Base-by-base conservation (phyloP, 2,329 filamentous ascomycete genomes). In the Cercospora beticola region DNA sequence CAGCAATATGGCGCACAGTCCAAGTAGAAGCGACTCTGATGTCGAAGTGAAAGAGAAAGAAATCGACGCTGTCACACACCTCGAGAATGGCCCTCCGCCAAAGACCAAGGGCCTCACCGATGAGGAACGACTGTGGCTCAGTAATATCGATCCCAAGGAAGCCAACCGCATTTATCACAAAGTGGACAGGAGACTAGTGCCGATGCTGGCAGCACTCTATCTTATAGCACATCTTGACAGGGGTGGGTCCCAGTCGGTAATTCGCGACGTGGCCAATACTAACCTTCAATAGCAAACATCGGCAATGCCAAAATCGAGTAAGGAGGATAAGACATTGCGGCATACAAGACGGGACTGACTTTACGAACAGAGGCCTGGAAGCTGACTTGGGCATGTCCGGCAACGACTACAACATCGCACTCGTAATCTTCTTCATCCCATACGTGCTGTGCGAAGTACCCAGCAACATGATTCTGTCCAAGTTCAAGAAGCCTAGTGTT, bases 381-480 rank as follows among this genome's bases (percentile, higher is more conserved):
- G 74, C 75, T 16, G 83, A 85, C 30, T 77, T 86, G 8, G 70
- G 80, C 7, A 79, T 86, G 4, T 78, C 77, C 4, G 78, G 78
- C 58, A 79, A 83, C 69, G 77, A 83, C 67, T 85, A 84, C 74
- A 86, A 86, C 68, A 81, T 77, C 5, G 84, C 84, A 0, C 76
- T 86, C 4, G 82, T 85, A 70, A 83, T 86, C 70, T 86, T 86
- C 78, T 86, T 85, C 76, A 81, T 85, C 4, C 74, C 76, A 0
- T 84, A 86, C 65, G 78, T 84, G 40, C 59, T 71, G 7, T 71
- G 70, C 68, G 81, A 83, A 71, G 69, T 74, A 1, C 73, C 74
- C 1, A 65, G 61, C 16, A 74, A 75, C 33, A 62, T 74, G 2
- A 43, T 74, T 8, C 70, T 75, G 1, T 72, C 72, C 40, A 73